Base-by-base conservation (phyloP, 768 basidiomycete species). In the Boletus bicolor region DNA sequence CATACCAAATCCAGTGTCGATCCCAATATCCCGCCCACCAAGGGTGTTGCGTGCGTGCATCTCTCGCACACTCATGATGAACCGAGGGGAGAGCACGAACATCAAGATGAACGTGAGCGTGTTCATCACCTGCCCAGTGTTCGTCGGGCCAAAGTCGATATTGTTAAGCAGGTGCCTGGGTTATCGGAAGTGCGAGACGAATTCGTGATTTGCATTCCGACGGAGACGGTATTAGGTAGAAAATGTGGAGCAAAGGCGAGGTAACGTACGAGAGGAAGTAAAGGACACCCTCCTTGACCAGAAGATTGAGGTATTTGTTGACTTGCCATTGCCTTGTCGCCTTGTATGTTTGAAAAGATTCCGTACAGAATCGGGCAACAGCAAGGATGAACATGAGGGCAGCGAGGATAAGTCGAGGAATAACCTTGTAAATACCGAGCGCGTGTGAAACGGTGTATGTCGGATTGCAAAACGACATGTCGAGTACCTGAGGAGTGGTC, bases 251-350 rank as follows among this genome's bases (percentile, higher is more conserved):
- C 0, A 21, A 37, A 21, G 12, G 37, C 19, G 6, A 32, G 28
- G 17, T 12, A 24, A 66, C 65, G 43, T 58, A 66, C 65, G 21
- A 53, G 11, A 55, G 0, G 28, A 66, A 67, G 47, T 66, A 66
- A 12, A 66, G 2, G 4, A 62, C 5, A 0, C 65, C 63, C 10
- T 67, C 58, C 14, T 8, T 57, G 21, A 48, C 44, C 36, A 66
- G 45, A 14, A 62, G 54, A 8, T 49, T 26, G 39, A 66, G 17
- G 14, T 58, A 67, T 41, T 30, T 45, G 37, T 60, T 68, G n/a
- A 26, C 34, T 32, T 41, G 14, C 60, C 58, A 65, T 30, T 15
- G 34, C 12, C 35, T 49, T 10, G 53, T 62, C 3, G 9, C 42
- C 43, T n/a, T 56, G 28, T 66, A 62, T 36, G 44, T 42, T 38